These are phyloP conservation scores for Boletus tomentosulus DNA, from an alignment of 768 basidiomycete species.

Conservation along the genomic window DNA sequence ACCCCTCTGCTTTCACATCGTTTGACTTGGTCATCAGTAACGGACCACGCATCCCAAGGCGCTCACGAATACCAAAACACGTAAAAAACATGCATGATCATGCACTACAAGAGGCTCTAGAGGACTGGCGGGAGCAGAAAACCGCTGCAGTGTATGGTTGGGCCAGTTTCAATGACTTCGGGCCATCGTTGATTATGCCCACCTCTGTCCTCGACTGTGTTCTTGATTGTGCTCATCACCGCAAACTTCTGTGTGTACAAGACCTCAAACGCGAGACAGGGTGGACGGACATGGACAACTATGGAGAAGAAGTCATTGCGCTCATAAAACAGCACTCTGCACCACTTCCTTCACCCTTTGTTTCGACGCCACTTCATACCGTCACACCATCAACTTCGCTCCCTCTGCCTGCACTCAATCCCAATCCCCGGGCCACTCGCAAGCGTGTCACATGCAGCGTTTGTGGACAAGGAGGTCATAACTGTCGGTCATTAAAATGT, in stretches of 20 bases:
- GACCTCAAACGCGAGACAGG: neutral
- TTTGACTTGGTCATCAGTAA: neutral
- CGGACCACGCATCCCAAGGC: neutral
- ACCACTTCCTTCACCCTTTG: neutral
- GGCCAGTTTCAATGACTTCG: neutral
- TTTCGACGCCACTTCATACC: constrained; percentile 12
- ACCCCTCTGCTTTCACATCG: neutral
- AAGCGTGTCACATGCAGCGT: too few species aligned
- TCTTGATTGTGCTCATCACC: neutral
- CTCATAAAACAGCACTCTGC: neutral
- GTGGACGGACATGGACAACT: neutral
- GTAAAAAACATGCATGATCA: neutral
- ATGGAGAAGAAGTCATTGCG: neutral
- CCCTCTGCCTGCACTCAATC: too few species aligned
- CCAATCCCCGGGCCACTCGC: too few species aligned
- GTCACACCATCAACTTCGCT: too few species aligned
- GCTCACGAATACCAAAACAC: neutral
- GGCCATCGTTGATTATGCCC: neutral
- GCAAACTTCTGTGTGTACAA: neutral
- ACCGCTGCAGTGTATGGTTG: neutral
- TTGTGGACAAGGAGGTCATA: too few species aligned
- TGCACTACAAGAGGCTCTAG: neutral
- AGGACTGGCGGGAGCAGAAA: neutral
- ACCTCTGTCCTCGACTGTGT: neutral
- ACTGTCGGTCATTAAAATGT: too few species aligned